Evolutionary conservation across 2,329 filamentous ascomycete species (phyloP), one percentile per base, ranked within the genome.

Genomic region (Cladophialophora immunda): DNA sequence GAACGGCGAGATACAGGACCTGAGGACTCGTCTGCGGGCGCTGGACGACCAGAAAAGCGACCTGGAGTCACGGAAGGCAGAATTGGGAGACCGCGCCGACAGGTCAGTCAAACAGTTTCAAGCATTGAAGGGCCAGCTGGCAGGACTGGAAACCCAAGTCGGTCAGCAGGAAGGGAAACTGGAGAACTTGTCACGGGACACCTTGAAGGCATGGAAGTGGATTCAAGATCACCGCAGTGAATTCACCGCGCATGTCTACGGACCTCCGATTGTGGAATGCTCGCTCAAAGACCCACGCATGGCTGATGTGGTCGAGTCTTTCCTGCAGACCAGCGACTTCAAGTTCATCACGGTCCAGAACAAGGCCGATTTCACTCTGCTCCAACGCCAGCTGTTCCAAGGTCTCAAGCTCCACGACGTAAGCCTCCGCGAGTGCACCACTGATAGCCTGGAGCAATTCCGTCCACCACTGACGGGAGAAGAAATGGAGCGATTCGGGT

Each of bases 201-300:
- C 90, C 2, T 85, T 86, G 11, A 81, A 76, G 70, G 93, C 89
- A 1, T 97, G 92, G 89, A 84, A 89, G 50, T 99, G 94, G 94
- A 85, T 98, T 59, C 86, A 92, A 74, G 78, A 87, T 2, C 88
- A 99, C 75, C 85, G 85, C 66, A 76, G 84, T 62, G 78, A 85
- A 57, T 95, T 97, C 70, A 86, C 91, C 74, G 88, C 90, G 70
- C 85, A 90, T 65, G 89, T 97, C 4, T 93, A 91, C 75, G 93
- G 92, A 0, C 94, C 94, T 5, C 89, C 94, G 0, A 87, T 95
- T 74, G 82, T 97, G 34, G 90, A 86, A 65, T 97, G 93, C 78
- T 91, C 90, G 0, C 81, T 97, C 61, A 93, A 90, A 71, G 87
- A 97, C 72, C 84, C 88, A 38, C 85, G 82, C 62, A 92, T 91